Evolutionary conservation across 2,329 filamentous ascomycete species (phyloP).

Genomic region (Cordyceps javanica): DNA sequence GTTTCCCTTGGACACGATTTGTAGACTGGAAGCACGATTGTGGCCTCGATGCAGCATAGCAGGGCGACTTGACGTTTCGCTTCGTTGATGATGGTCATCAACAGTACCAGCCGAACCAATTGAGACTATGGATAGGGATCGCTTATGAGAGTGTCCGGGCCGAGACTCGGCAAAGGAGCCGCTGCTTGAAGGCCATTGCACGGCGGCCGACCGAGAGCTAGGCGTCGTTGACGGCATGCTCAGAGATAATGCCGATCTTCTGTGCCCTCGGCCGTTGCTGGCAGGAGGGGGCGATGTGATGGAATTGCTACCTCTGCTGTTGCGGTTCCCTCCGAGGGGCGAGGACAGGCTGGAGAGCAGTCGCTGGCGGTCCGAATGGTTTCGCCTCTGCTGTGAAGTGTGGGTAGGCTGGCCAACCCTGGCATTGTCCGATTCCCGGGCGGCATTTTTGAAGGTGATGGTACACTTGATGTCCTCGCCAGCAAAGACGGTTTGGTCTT

Average conservation of each 20-base stretch:
- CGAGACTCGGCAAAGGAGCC: constrained; percentile 24
- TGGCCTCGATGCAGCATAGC: constrained; percentile 58
- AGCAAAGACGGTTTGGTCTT: constrained; percentile 89
- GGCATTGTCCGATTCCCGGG: constrained; percentile 33
- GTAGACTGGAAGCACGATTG: constrained; percentile 73
- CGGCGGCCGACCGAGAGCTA: constrained; percentile 39
- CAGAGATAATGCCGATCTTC: constrained; percentile 58
- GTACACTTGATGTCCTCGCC: constrained; percentile 94
- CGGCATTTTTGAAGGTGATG: constrained; percentile 91
- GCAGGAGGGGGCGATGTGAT: constrained; percentile 39
- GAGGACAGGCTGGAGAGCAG: constrained; percentile 34
- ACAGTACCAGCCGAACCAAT: constrained; percentile 53
- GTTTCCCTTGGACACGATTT: constrained; percentile 49
- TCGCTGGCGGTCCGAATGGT: constrained; percentile 30
- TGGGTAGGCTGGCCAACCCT: constrained; percentile 22
- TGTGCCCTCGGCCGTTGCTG: constrained; percentile 48
- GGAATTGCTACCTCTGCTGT: constrained; percentile 35
- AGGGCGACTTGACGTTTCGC: constrained; percentile 35
- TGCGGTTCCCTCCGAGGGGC: constrained; percentile 33
- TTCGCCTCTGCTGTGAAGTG: constrained; percentile 18
- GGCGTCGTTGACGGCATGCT: constrained; percentile 42
- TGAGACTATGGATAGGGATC: constrained; percentile 78
- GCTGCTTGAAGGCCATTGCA: constrained; percentile 39
- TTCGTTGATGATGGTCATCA: constrained; percentile 40
- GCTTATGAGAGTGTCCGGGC: constrained; percentile 57